phyloP scores from a whole-genome alignment of 2,329 filamentous ascomycete species.

The Claviceps sp. region DNA sequence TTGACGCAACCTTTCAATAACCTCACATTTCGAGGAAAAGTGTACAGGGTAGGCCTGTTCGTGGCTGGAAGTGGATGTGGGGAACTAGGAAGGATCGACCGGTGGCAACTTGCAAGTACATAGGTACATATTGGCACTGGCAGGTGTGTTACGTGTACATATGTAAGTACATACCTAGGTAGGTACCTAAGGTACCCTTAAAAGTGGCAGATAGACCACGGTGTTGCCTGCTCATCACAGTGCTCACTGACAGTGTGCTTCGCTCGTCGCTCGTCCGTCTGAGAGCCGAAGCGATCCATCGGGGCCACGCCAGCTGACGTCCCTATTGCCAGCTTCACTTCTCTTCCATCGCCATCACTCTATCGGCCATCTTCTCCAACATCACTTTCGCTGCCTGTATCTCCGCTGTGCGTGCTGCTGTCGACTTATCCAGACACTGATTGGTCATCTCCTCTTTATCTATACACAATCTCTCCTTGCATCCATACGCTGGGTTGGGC shows the following conservation, averaged over 20 bases:
- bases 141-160: no score
- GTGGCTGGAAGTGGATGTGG: not conserved
- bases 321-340: not conserved
- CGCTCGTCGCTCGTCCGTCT: not conserved
- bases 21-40: not conserved
- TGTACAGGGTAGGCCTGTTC: not conserved
- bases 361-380: slow-evolving; percentile 1
- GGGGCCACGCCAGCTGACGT: not conserved
- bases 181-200: no score
- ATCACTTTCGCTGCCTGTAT: slow-evolving; percentile 2
- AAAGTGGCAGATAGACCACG: not conserved
- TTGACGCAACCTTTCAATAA: no score
- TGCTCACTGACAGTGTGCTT: not conserved
- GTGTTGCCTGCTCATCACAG: not conserved
- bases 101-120: not conserved
- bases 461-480: slow-evolving; percentile 3
- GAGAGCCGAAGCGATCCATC: not conserved
- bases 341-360: slow-evolving; percentile 3
- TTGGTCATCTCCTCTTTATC: not conserved
- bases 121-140: no score
- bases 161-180: no score
- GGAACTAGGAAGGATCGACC: not conserved
- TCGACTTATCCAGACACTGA: slow-evolving; percentile 3
- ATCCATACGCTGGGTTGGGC: slow-evolving; percentile 2
- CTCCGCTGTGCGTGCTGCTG: slow-evolving; percentile 1